phyloP scores from a whole-genome alignment of 2,329 filamentous ascomycete species.

The Pezicula neosporulosa region DNA sequence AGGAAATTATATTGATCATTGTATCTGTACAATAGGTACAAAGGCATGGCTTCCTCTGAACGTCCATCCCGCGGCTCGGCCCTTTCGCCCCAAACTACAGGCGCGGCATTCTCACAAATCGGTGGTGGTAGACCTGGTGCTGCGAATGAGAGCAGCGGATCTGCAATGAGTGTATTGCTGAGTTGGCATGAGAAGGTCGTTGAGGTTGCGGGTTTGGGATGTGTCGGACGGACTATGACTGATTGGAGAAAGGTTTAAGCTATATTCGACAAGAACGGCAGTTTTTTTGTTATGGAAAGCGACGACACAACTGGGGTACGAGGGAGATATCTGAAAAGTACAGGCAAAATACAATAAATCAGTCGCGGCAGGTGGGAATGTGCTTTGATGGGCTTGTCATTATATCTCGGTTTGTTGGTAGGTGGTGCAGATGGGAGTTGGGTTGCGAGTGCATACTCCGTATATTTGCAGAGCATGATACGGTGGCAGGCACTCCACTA shows the following conservation, averaged over 20 bases:
- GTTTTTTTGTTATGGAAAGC: neutral
- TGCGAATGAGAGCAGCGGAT: conserved; percentile 66
- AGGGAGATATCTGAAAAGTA: neutral
- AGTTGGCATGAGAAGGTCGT: conserved; percentile 99
- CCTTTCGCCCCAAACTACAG: conserved; percentile 73
- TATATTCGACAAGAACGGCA: neutral
- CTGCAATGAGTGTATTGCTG: conserved; percentile 92
- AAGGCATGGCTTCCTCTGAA: conserved; percentile 67
- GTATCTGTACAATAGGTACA: conserved; percentile 59
- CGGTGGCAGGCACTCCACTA: too few relatives aligned
- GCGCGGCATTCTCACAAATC: conserved; percentile 73
- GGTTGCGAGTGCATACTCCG: too few relatives aligned
- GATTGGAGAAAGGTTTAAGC: conserved; percentile 84
- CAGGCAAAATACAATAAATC: too few relatives aligned
- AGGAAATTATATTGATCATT: neutral
- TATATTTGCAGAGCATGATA: too few relatives aligned
- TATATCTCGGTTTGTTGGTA: too few relatives aligned
- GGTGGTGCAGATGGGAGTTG: too few relatives aligned
- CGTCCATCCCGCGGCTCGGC: conserved; percentile 36
- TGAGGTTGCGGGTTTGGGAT: conserved; percentile 85
- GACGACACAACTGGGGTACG: neutral
- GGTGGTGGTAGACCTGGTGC: conserved; percentile 47
- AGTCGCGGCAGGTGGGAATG: too few relatives aligned
- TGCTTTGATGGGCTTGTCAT: too few relatives aligned
- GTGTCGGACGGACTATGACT: conserved; percentile 92